These are phyloP conservation scores for Coemansia sp. DNA, from an alignment of 192 early-diverging fungal species.

Conservation along the genomic window DNA sequence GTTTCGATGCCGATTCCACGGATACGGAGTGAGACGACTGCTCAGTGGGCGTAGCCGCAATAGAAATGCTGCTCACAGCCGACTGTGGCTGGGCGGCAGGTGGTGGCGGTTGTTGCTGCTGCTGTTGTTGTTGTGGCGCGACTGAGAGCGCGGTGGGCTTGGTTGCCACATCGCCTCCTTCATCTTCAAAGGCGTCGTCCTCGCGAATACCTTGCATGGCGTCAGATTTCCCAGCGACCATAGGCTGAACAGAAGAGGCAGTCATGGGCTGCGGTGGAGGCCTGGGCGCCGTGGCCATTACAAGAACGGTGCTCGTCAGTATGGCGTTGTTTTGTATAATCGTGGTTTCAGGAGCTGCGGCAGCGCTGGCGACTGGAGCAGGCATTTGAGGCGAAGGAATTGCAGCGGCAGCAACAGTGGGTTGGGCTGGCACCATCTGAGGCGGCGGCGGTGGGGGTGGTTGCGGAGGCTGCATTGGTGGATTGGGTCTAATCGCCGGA, in stretches of 20 bases:
- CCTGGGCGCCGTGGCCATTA: slow-evolving; percentile 17
- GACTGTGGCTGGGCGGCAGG: neutral
- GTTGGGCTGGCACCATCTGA: neutral
- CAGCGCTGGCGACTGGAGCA: neutral
- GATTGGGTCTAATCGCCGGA: neutral
- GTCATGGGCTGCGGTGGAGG: neutral
- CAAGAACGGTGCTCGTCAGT: slow-evolving; percentile 31
- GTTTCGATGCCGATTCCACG: neutral
- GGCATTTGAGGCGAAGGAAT: neutral
- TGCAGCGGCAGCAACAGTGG: neutral
- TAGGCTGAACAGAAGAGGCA: neutral
- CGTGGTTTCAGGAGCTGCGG: neutral
- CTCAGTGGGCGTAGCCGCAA: neutral
- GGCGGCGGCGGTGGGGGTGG: neutral
- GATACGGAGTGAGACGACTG: neutral
- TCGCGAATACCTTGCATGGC: slow-evolving; percentile 12
- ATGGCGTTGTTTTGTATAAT: neutral
- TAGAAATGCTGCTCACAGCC: neutral
- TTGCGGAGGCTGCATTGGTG: neutral
- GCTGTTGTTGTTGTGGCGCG: neutral
- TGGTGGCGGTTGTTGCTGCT: neutral
- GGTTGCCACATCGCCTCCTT: neutral
- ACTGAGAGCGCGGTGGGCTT: neutral
- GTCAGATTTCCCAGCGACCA: neutral
- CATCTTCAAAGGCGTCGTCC: slow-evolving; percentile 34